These are phyloP conservation scores for Candida multigemmis DNA, from an alignment of 805 yeast species.

Conservation along the genomic window DNA sequence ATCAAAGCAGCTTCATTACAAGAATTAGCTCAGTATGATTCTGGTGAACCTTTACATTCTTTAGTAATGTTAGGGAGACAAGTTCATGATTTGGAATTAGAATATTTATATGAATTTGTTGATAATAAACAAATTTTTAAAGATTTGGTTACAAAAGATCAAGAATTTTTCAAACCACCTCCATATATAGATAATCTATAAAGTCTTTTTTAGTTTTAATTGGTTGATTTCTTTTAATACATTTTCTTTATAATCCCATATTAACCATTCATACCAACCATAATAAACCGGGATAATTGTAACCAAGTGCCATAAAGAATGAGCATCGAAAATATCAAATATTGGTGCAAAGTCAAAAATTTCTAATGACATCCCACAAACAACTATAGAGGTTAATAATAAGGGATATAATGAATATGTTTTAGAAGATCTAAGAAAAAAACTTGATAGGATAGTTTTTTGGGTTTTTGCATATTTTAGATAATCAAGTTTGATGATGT, in stretches of 20 bases:
- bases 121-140: constrained; percentile 47
- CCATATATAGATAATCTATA: constrained; percentile 28
- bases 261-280: constrained; percentile 38
- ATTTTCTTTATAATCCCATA: constrained; percentile 32
- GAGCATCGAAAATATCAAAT: constrained; percentile 72
- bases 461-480: constrained; percentile 14
- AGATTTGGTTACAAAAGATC: constrained; percentile 41
- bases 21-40: constrained; percentile 72
- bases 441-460: constrained; percentile 17
- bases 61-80: constrained; percentile 85
- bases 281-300: constrained; percentile 47
- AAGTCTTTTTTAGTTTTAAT: constrained; percentile 6
- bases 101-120: constrained; percentile 71
- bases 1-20: constrained; percentile 80
- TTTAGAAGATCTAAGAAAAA: constrained; percentile 25
- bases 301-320: constrained; percentile 87
- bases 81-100: constrained; percentile 88
- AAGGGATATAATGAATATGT: constrained; percentile 31
- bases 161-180: constrained; percentile 66
- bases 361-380: constrained; percentile 81
- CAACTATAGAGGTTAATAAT: constrained; percentile 32
- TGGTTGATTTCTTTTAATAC: constrained; percentile 10
- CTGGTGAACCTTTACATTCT: constrained; percentile 93
- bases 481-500: constrained; percentile 10
- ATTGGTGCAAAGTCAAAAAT: constrained; percentile 81